Conservation (phyloP, 1,139 yeast species). For the Saccharomyces hybrid region DNA sequence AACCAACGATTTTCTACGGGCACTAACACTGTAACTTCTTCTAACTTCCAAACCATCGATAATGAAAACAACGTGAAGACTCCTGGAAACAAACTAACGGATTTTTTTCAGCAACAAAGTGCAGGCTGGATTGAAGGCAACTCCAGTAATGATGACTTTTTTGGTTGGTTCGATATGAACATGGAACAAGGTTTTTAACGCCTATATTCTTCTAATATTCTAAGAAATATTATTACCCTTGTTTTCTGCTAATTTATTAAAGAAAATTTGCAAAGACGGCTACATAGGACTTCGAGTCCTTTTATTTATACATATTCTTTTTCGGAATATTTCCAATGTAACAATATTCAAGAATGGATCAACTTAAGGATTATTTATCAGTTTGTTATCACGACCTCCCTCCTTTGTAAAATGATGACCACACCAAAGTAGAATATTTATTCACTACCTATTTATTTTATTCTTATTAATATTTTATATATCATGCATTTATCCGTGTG, state of each 20-base stretch:
- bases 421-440: neutral
- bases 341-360: neutral
- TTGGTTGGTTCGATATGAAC: slow-evolving; percentile 89
- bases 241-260: neutral
- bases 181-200: slow-evolving; percentile 49
- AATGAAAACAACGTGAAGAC: neutral
- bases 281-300: neutral
- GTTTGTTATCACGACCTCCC: neutral
- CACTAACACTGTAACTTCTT: neutral
- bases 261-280: neutral
- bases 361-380: neutral
- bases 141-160: slow-evolving; percentile 56
- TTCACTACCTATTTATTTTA: neutral
- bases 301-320: neutral
- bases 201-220: neutral
- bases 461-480: neutral
- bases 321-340: neutral
- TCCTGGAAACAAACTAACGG: slow-evolving; percentile 19
- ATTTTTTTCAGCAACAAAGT: slow-evolving; percentile 69
- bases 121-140: slow-evolving; percentile 77
- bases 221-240: neutral
- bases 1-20: neutral
- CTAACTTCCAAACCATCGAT: neutral
- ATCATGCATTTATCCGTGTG: neutral
- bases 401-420: neutral